A percentile compares a stretch with the other conserved stretches of the same genome.
These are phyloP conservation scores for Kodamaea leandrae DNA, from an alignment of 805 yeast species.

Conservation along the genomic window DNA sequence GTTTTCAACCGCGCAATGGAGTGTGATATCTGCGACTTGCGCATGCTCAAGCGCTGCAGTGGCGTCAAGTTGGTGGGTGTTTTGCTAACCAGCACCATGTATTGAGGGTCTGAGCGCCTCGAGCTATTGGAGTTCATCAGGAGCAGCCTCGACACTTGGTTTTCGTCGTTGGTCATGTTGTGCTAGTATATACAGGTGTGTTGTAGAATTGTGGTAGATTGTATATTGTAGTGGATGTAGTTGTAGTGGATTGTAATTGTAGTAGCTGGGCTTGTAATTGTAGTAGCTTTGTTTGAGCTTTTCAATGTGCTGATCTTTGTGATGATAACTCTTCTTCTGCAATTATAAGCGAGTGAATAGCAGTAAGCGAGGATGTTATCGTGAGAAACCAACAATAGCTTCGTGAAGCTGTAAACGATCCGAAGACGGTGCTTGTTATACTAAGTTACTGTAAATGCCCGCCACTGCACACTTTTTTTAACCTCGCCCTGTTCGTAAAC, in stretches of 20 bases:
- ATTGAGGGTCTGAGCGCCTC: slow-evolving; percentile 11
- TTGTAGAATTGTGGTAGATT: no score
- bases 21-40: slow-evolving; percentile 25
- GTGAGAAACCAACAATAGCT: background rate
- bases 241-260: no score
- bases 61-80: slow-evolving; percentile 30
- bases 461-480: no score
- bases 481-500: background rate
- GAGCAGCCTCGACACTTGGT: slow-evolving; percentile 15
- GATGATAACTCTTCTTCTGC: no score
- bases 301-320: no score
- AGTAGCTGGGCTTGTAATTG: no score
- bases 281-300: no score
- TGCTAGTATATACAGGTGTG: no score
- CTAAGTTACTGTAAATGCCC: no score
- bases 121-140: slow-evolving; percentile 16
- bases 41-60: slow-evolving; percentile 26
- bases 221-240: no score
- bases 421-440: no score
- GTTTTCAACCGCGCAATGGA: slow-evolving; percentile 21
- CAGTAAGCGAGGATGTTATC: background rate
- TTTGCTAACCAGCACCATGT: slow-evolving; percentile 20
- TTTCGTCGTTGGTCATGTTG: slow-evolving; percentile 1
- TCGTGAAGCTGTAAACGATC: background rate
- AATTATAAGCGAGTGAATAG: no score